These are phyloP conservation scores for Neohortaea acidophila DNA, from an alignment of 495 filamentous ascomycete species.

Conservation along the genomic window DNA sequence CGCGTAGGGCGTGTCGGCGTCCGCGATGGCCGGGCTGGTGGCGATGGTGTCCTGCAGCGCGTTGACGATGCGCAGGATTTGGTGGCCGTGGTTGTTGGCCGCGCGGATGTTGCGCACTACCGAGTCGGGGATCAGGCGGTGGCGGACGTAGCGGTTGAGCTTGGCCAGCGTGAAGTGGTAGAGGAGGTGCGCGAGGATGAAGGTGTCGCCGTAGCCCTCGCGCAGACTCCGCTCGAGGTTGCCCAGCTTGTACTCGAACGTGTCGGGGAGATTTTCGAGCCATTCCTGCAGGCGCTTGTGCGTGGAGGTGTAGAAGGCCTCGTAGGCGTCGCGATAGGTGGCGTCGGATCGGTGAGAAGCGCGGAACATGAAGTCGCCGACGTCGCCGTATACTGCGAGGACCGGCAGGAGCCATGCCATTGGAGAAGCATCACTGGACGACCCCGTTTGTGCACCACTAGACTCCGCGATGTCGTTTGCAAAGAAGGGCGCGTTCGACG, in stretches of 20 bases:
- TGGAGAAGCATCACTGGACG: constrained; percentile 25
- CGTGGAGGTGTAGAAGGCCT: constrained; percentile 36
- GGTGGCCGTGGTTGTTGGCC: constrained; percentile 17
- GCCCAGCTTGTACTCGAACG: constrained; percentile 32
- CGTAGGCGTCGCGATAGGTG: constrained; percentile 31
- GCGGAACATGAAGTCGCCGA: constrained; percentile 43
- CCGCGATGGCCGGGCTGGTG: no score
- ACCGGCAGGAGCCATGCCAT: constrained; percentile 49
- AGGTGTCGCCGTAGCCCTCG: constrained; percentile 35
- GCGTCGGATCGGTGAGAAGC: constrained; percentile 34
- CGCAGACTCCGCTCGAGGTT: constrained; percentile 37
- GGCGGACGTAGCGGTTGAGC: constrained; percentile 43
- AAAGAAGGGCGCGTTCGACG: constrained; percentile 38
- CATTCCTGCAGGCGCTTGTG: constrained; percentile 36
- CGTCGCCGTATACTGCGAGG: constrained; percentile 48
- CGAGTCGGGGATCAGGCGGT: constrained; percentile 12
- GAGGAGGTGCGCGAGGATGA: constrained; percentile 45
- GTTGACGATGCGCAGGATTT: constrained; percentile 18
- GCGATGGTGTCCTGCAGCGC: constrained; percentile 2
- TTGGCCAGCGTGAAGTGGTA: constrained; percentile 47
- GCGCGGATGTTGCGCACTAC: constrained; percentile 21
- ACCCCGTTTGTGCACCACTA: neutral
- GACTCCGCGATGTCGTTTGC: constrained; percentile 31
- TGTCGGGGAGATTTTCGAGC: constrained; percentile 33
- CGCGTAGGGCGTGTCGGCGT: neutral